phyloP scores from a whole-genome alignment of 2,329 filamentous ascomycete species.

The Fusarium graminum region DNA sequence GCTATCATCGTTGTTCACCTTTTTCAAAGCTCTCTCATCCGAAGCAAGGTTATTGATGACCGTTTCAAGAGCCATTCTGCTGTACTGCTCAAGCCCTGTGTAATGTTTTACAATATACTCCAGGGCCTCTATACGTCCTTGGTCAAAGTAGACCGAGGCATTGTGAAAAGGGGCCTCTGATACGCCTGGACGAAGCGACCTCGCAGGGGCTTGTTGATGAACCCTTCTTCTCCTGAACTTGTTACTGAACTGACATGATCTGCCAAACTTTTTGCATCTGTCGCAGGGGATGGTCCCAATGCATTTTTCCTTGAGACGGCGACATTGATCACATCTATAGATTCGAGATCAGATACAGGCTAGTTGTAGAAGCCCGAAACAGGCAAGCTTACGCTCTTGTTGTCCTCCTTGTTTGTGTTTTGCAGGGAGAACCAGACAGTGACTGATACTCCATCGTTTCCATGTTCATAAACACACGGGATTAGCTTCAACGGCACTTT shows the following conservation, averaged over 20 bases:
- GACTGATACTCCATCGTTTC: conserved; percentile 3
- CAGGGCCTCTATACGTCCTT: conserved; percentile 35
- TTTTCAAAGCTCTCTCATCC: neutral
- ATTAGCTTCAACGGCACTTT: neutral
- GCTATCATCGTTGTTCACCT: neutral
- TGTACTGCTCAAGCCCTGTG: conserved; percentile 35
- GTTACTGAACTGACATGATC: conserved; percentile 33
- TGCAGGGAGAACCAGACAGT: neutral
- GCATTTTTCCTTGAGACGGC: conserved; percentile 43
- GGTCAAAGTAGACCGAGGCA: conserved; percentile 25
- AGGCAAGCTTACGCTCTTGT: conserved; percentile 9
- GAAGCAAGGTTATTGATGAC: conserved; percentile 1
- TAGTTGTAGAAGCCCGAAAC: no score
- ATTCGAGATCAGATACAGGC: neutral
- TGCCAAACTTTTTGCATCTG: conserved; percentile 36
- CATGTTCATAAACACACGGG: neutral
- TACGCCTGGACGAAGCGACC: neutral
- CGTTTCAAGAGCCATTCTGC: conserved; percentile 15
- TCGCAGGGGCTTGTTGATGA: neutral
- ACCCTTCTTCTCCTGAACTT: conserved; percentile 26
- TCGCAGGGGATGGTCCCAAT: conserved; percentile 36
- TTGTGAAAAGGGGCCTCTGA: neutral
- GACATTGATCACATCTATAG: conserved; percentile 40
- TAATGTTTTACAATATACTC: conserved; percentile 39
- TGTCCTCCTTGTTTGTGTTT: conserved; percentile 17